Conservation (phyloP, 2,329 filamentous ascomycete genomes). For the Escovopsis sp. region DNA sequence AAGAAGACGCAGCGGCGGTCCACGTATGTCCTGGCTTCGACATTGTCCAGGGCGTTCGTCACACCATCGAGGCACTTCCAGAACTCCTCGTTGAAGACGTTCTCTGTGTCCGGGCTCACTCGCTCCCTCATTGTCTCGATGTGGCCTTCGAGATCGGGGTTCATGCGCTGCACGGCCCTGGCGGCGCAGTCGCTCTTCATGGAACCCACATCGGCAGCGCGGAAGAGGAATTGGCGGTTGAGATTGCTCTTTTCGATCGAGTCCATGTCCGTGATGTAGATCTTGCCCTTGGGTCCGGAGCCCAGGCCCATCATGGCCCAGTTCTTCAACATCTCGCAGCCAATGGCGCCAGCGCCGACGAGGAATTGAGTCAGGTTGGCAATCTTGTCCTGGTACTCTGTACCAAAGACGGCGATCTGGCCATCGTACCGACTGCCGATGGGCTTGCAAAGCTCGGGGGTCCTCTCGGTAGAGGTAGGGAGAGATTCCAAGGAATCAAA, state of each 20-base stretch:
- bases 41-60: conserved; percentile 94
- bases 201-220: conserved; percentile 80
- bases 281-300: conserved; percentile 74
- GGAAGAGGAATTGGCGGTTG: conserved; percentile 93
- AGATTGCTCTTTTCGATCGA: conserved; percentile 98
- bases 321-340: conserved; percentile 98
- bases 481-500: conserved; percentile 96
- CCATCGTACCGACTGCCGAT: conserved; percentile 81
- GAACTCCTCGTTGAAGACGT: conserved; percentile 87
- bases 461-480: conserved; percentile 57
- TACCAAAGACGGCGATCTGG: conserved; percentile 91
- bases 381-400: conserved; percentile 87
- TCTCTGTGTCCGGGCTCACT: conserved; percentile 81
- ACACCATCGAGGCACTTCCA: conserved; percentile 81
- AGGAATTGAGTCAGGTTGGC: conserved; percentile 84
- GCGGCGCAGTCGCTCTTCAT: conserved; percentile 95
- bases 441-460: conserved; percentile 79
- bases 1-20: conserved; percentile 96
- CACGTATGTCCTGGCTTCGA: conserved; percentile 92
- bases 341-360: conserved; percentile 91
- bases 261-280: conserved; percentile 93
- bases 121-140: conserved; percentile 78
- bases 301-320: conserved; percentile 98
- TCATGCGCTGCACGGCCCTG: conserved; percentile 84
- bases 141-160: conserved; percentile 77